Evolutionary conservation across 176 grass and related monocot species (phyloP).

Genomic region (Aegilops speltoides): DNA sequence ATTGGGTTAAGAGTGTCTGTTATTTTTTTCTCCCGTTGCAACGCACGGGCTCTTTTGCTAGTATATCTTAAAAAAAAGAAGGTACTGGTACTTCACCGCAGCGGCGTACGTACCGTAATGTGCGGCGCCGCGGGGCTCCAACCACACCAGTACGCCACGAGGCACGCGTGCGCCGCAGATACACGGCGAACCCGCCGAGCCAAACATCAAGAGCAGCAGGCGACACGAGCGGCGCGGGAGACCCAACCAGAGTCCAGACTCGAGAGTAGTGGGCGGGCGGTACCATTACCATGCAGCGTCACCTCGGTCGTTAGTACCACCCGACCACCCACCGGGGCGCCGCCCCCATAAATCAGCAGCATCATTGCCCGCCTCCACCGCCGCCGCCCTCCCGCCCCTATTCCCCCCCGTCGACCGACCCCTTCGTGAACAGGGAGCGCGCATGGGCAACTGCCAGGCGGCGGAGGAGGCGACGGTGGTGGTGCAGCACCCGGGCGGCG

Average conservation of each 20-base stretch:
- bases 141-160: too few species aligned
- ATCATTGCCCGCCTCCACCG: not conserved
- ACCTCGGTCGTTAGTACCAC: not conserved
- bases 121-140: too few species aligned
- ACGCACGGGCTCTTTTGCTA: too few species aligned
- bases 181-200: not conserved
- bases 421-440: too few species aligned
- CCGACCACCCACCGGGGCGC: conserved; percentile 7
- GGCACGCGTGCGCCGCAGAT: too few species aligned
- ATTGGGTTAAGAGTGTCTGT: too few species aligned
- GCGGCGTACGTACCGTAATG: too few species aligned
- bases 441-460: conserved; percentile 96
- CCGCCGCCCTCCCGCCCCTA: not conserved
- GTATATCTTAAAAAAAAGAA: too few species aligned
- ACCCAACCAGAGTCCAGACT: not conserved
- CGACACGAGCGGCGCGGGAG: not conserved
- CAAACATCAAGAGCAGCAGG: not conserved
- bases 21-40: too few species aligned
- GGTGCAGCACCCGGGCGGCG: conserved; percentile 78
- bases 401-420: not conserved
- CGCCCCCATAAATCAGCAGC: conserved; percentile 25
- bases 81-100: too few species aligned
- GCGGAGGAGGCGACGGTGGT: conserved; percentile 80
- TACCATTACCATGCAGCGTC: conserved; percentile 2
- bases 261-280: not conserved